Conservation (phyloP, 495 filamentous ascomycete species). For the Xylaria longipes region DNA sequence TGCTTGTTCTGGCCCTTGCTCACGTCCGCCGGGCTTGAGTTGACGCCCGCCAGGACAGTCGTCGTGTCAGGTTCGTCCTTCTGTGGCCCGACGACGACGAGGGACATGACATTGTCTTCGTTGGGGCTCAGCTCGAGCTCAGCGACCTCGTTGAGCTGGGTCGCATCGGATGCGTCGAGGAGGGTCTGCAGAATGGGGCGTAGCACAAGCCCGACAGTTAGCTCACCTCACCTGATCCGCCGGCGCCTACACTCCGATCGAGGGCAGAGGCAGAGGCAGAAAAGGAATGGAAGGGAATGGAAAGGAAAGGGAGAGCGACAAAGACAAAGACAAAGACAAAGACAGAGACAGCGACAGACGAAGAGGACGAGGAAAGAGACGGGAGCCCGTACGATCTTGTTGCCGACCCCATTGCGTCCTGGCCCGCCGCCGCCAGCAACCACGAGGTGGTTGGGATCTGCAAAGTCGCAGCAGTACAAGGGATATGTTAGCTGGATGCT, state of each 20-base stretch:
- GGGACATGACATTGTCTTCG: constrained; percentile 89
- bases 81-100: constrained; percentile 69
- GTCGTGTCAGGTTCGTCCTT: constrained; percentile 62
- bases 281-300: background rate
- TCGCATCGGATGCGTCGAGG: constrained; percentile 67
- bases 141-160: constrained; percentile 67
- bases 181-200: constrained; percentile 58
- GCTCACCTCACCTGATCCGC: background rate
- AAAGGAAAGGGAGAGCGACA: background rate
- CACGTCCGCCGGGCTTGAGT: constrained; percentile 75
- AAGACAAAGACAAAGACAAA: background rate
- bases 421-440: constrained; percentile 94
- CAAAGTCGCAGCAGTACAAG: constrained; percentile 89
- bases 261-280: background rate
- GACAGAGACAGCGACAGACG: background rate
- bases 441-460: constrained; percentile 73
- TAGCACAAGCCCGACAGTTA: constrained; percentile 34
- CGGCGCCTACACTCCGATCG: background rate
- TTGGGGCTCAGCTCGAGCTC: constrained; percentile 83
- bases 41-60: constrained; percentile 81
- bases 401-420: constrained; percentile 82
- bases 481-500: constrained; percentile 82
- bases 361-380: background rate
- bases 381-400: constrained; percentile 73
- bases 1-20: constrained; percentile 84